Percentiles rank a stretch among this genome's conserved stretches.
Conservation (phyloP, 139 green algal genomes). For the Picochlorum sp. region DNA sequence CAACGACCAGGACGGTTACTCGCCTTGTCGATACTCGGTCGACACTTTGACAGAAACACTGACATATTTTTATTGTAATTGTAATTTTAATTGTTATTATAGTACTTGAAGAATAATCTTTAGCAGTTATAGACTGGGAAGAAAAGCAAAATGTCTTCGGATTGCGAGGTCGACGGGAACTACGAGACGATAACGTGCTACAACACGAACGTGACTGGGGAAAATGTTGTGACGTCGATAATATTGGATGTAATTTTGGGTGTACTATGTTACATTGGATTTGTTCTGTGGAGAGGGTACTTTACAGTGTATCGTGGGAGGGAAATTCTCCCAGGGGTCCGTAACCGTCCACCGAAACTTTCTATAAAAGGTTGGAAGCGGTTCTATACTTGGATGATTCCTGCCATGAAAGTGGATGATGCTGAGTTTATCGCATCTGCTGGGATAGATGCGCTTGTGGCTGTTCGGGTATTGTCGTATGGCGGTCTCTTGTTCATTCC, state of each 20-base stretch:
- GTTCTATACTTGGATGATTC: conserved; percentile 21
- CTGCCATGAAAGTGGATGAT: conserved; percentile 11
- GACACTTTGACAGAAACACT: background rate
- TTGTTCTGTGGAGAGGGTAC: conserved; percentile 13
- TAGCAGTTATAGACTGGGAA: background rate
- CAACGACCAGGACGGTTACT: too few species aligned
- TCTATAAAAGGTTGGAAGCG: background rate
- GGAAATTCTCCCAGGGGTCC: conserved; percentile 1
- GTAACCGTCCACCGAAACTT: background rate
- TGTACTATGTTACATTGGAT: conserved; percentile 8
- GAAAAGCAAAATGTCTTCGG: too few species aligned
- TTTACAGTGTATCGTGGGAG: background rate
- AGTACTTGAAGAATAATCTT: background rate
- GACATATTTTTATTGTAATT: background rate
- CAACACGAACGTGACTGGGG: background rate
- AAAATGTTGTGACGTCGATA: conserved; percentile 3
- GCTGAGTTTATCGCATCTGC: conserved; percentile 17
- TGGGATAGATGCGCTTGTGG: conserved; percentile 33
- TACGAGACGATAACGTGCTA: background rate
- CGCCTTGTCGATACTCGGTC: too few species aligned
- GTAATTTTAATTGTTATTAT: background rate
- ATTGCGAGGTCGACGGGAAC: too few species aligned
- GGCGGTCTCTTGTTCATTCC: conserved; percentile 3
- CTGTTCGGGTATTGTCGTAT: conserved; percentile 15
- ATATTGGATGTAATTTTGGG: conserved; percentile 11